These are phyloP conservation scores for Phalaenopsis aphrodite DNA, from an alignment of 106 monocot genomes.

Conservation along the genomic window DNA sequence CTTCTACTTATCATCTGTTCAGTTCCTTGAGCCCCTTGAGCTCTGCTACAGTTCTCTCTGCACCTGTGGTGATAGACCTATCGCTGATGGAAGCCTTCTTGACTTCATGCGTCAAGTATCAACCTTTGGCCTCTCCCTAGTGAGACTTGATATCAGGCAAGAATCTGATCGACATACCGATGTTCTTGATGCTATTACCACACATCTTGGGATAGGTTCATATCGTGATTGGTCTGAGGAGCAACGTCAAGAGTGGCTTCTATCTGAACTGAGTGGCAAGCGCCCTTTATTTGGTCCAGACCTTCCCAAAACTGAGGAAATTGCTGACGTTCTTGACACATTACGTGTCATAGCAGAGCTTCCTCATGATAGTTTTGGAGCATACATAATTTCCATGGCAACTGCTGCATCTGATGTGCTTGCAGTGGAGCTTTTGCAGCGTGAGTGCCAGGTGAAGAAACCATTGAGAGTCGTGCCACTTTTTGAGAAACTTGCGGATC, in stretches of 20 bases:
- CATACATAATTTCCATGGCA: constrained; percentile 96
- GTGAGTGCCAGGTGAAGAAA: constrained; percentile 52
- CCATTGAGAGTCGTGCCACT: constrained; percentile 82
- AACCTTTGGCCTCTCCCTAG: constrained; percentile 88
- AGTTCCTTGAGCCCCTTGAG: constrained; percentile 35
- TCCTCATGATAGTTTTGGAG: constrained; percentile 80
- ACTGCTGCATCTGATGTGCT: constrained; percentile 82
- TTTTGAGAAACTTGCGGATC: constrained; percentile 88
- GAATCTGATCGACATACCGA: constrained; percentile 97
- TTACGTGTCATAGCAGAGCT: constrained; percentile 75
- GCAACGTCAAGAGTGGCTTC: constrained; percentile 80
- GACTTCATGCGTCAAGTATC: constrained; percentile 96
- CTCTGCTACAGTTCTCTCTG: constrained; percentile 64
- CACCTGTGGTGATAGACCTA: constrained; percentile 35
- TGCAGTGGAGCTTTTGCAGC: constrained; percentile 70
- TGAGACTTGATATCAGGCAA: constrained; percentile 97
- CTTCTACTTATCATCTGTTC: constrained; percentile 5
- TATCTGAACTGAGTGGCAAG: constrained; percentile 76
- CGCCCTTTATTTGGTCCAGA: constrained; percentile 86
- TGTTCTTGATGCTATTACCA: constrained; percentile 86
- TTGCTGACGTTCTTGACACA: constrained; percentile 76
- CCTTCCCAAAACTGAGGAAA: constrained; percentile 79
- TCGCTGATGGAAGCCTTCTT: constrained; percentile 95
- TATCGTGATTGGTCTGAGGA: constrained; percentile 97
- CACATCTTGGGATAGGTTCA: constrained; percentile 83